Percentiles rank a stretch among this genome's conserved stretches.
Conservation (phyloP, 164 flowering plant species). For the Piper betle region DNA sequence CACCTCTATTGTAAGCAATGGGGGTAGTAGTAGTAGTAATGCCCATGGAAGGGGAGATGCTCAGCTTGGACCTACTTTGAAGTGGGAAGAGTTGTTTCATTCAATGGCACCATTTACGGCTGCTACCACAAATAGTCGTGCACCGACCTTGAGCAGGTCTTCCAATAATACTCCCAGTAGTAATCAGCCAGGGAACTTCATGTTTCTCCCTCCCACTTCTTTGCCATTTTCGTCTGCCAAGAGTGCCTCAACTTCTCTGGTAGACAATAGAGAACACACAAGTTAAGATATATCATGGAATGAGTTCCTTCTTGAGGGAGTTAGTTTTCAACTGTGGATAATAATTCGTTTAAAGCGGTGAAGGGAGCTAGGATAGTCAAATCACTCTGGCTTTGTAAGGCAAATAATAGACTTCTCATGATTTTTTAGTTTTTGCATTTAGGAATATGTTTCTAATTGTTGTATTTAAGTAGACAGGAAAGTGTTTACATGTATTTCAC, state of each 20-base stretch:
- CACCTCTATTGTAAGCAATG: slow-evolving; percentile 43
- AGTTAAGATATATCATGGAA: slow-evolving; percentile 4
- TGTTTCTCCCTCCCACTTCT: slow-evolving; percentile 26
- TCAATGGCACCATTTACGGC: slow-evolving; percentile 14
- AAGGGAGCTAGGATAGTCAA: too few relatives aligned
- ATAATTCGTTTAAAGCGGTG: too few relatives aligned
- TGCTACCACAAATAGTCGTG: slow-evolving; percentile 24
- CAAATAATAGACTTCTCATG: too few relatives aligned
- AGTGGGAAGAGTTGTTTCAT: slow-evolving; percentile 26
- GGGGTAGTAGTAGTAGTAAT: slow-evolving; percentile 7
- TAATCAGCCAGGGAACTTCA: slow-evolving; percentile 27
- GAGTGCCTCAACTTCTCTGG: slow-evolving; percentile 18
- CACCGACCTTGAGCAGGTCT: slow-evolving; percentile 29
- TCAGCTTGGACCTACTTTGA: slow-evolving; percentile 14
- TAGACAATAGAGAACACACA: slow-evolving; percentile 14
- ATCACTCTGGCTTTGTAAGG: neutral
- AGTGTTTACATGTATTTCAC: too few relatives aligned
- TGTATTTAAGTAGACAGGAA: too few relatives aligned
- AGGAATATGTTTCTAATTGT: too few relatives aligned
- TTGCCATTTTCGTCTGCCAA: slow-evolving; percentile 27
- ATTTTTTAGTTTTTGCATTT: too few relatives aligned
- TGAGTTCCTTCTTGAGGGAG: neutral
- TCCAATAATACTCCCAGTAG: slow-evolving; percentile 16
- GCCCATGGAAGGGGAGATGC: neutral
- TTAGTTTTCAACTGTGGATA: neutral